Conservation (phyloP, 2,329 filamentous ascomycete genomes). For the Davidsoniella neocaledoniae region DNA sequence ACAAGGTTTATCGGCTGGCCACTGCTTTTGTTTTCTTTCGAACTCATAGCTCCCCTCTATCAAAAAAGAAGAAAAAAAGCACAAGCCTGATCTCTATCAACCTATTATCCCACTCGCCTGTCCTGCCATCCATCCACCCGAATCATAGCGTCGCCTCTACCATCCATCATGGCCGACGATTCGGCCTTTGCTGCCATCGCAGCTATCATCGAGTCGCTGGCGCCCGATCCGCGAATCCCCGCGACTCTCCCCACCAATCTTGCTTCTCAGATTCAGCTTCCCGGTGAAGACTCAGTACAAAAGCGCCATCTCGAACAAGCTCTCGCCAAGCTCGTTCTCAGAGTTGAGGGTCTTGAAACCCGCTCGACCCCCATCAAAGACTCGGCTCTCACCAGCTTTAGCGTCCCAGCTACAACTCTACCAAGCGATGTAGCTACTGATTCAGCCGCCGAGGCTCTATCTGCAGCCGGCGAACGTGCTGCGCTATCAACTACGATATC, state of each 20-base stretch:
- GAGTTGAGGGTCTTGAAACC: constrained; percentile 70
- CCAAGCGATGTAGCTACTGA: constrained; percentile 36
- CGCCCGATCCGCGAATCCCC: constrained; percentile 25
- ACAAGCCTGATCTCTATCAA: neutral
- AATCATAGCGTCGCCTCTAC: neutral
- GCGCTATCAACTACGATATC: constrained; percentile 27
- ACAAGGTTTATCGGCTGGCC: neutral
- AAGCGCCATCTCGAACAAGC: constrained; percentile 73
- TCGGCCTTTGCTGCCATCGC: constrained; percentile 36
- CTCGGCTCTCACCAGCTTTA: neutral
- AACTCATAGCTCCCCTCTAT: neutral
- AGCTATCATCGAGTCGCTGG: constrained; percentile 36
- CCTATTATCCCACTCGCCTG: neutral
- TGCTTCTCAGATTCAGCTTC: constrained; percentile 46
- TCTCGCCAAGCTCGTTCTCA: constrained; percentile 57
- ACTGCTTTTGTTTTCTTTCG: neutral
- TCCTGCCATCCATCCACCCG: too few species aligned
- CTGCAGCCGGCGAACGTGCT: constrained; percentile 33
- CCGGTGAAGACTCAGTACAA: constrained; percentile 56
- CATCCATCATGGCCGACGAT: constrained; percentile 33
- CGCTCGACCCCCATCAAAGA: constrained; percentile 42
- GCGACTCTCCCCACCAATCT: constrained; percentile 24
- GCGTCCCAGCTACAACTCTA: constrained; percentile 46
- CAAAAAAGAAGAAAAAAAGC: neutral
- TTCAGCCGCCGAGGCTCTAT: constrained; percentile 50